Conservation (phyloP, 352 stramenopile genomes). For the Pythium phragmitis region DNA sequence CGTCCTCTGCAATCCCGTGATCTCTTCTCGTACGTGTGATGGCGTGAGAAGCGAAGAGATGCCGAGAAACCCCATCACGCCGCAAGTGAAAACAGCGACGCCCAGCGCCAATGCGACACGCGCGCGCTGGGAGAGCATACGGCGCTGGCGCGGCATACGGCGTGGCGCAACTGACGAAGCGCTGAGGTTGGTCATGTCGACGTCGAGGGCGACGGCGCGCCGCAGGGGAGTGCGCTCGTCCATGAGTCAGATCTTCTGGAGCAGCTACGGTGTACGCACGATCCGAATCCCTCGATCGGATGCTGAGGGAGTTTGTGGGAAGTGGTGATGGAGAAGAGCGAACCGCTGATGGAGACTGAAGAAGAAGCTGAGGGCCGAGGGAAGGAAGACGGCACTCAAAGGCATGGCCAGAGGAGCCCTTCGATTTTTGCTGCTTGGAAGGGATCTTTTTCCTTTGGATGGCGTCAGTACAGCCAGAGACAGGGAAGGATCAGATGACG, state of each 20-base stretch:
- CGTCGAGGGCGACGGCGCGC: constrained; percentile 21
- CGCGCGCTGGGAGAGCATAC: constrained; percentile 10
- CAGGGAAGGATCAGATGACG: not conserved
- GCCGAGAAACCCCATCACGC: constrained; percentile 2
- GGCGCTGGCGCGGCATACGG: constrained; percentile 1
- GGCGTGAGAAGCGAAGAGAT: constrained; percentile 1
- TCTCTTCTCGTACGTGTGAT: not conserved
- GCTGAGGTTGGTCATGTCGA: constrained; percentile 20
- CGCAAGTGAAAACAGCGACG: constrained; percentile 5
- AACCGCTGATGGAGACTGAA: not conserved
- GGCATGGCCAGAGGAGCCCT: not conserved
- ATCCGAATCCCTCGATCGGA: not conserved
- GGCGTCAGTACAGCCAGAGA: not conserved
- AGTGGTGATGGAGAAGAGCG: not conserved
- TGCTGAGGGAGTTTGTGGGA: not conserved
- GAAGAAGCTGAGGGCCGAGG: not conserved
- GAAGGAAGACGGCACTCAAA: not conserved
- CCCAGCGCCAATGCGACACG: constrained; percentile 1
- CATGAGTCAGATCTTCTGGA: constrained; percentile 21
- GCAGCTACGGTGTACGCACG: too few species aligned
- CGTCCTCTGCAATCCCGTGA: not conserved
- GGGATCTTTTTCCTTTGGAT: not conserved
- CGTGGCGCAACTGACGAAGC: constrained; percentile 6
- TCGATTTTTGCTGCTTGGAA: constrained; percentile 20
- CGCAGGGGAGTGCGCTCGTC: constrained; percentile 54